phyloP scores from a whole-genome alignment of 2,329 filamentous ascomycete species.

The Botrytis porri region DNA sequence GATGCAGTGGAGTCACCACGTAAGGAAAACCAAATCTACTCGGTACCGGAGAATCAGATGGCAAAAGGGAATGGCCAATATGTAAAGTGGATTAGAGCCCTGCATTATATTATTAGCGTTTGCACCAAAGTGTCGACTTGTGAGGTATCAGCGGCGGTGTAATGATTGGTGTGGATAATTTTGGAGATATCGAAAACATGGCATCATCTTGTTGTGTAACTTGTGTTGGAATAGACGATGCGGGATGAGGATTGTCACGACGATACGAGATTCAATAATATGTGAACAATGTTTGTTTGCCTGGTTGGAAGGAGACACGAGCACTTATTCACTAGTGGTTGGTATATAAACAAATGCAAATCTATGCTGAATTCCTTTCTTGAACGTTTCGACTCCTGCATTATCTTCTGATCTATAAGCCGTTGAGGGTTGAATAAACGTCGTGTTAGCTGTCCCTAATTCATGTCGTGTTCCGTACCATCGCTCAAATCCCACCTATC shows the following conservation, averaged over 20 bases:
- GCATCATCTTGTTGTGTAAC: neutral
- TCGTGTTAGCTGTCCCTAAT: neutral
- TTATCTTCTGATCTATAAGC: neutral
- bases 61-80: neutral
- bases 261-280: neutral
- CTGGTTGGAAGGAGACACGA: neutral
- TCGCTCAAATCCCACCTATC: neutral
- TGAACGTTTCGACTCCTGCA: neutral
- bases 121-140: neutral
- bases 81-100: neutral
- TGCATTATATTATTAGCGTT: neutral
- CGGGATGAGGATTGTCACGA: neutral
- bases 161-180: neutral
- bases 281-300: neutral
- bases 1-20: neutral
- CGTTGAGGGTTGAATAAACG: neutral
- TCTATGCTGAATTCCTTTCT: neutral
- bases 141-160: neutral
- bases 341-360: neutral
- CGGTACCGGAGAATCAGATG: neutral
- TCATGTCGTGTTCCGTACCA: neutral
- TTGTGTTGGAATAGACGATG: neutral
- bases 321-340: neutral
- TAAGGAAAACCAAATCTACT: slow-evolving; percentile 8
- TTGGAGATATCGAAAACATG: neutral